These are phyloP conservation scores for Dothideomycetes sp. DNA, from an alignment of 2,329 filamentous ascomycete genomes.

Conservation along the genomic window DNA sequence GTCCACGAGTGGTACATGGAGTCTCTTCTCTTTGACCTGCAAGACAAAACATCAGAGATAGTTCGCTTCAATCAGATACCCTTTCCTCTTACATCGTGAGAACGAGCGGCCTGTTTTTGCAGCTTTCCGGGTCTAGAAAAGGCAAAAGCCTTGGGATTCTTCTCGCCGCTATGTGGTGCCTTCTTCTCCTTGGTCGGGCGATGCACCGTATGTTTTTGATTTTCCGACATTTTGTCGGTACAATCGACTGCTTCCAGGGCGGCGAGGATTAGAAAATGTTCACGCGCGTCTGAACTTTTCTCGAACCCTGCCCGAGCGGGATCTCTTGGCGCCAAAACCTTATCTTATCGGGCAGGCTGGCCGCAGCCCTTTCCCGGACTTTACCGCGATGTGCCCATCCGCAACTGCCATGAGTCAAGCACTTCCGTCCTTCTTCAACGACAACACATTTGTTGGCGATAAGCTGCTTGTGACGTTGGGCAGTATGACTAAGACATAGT, in stretches of 20 bases:
- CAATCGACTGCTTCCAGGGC: background rate
- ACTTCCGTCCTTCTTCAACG: too few relatives aligned
- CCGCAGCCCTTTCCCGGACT: too few relatives aligned
- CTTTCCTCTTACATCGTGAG: conserved; percentile 57
- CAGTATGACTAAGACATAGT: too few relatives aligned
- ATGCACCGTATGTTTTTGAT: conserved; percentile 78
- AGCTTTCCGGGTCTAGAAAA: conserved; percentile 74
- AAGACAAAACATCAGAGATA: conserved; percentile 3
- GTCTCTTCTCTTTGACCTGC: conserved; percentile 85
- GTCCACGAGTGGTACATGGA: conserved; percentile 95
- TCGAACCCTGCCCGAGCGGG: conserved; percentile 1
- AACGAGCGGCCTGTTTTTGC: conserved; percentile 63
- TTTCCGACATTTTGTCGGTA: conserved; percentile 29
- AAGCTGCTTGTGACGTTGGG: background rate
- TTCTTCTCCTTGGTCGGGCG: conserved; percentile 85
- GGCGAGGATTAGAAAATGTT: conserved; percentile 13
- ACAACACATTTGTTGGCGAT: background rate
- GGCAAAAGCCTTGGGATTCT: conserved; percentile 85
- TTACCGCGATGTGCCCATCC: too few relatives aligned
- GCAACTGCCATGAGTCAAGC: too few relatives aligned
- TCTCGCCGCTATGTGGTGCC: conserved; percentile 50
- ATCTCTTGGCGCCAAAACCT: conserved; percentile 3
- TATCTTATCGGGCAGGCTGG: conserved; percentile 7
- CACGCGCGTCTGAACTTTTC: conserved; percentile 3
- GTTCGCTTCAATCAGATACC: too few relatives aligned